Evolutionary conservation across 2,329 filamentous ascomycete species (phyloP), one percentile per base, ranked within the genome.

Genomic region (Ophiostoma fasciatum): DNA sequence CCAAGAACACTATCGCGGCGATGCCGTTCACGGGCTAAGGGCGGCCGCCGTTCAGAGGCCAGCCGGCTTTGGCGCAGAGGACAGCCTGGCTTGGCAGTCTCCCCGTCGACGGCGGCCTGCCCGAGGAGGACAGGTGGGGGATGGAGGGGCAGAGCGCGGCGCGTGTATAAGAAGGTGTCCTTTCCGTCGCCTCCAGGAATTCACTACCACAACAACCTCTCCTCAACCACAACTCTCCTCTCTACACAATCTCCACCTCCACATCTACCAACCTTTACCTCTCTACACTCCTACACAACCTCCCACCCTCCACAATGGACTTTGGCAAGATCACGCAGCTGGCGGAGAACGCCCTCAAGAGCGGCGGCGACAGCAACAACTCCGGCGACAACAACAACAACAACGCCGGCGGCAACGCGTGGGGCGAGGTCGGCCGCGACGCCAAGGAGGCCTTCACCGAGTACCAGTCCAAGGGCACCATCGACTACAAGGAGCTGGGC

Each of bases 401-500:
- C 36, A 30, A 25, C 36, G 17, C 23, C 25, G 23, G 33, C 35
- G 26, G 28, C 33, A 34, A 23, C 38, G n/a, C 12, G 26, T 46
- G 45, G 46, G 38, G 34, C 15, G 42, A 39, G 12, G 45, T 48
- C 27, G 46, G 45, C 42, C 17, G 30, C 19, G 35, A 27, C 2
- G 46, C 45, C 45, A 48, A 48, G 41, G 28, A 46, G 40, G 46
- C 42, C 38, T 44, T 27, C 35, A 29, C 19, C 15, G 42, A 43
- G 37, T 48, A 43, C 43, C 23, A 41, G 38, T 38, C 40, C 33
- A 55, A 56, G 53, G 53, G 52, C 15, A 48, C 33, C 15, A 46
- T 53, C 35, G 53, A 58, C 37, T 52, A 47, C 41, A 39, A 37
- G 29, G 49, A 52, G 38, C 45, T 57, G 17, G 49, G 46, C 32